Percentiles rank a stretch among this genome's conserved stretches.
Conservation (phyloP, 768 basidiomycete genomes). For the Lactarius pseudohatsudake region DNA sequence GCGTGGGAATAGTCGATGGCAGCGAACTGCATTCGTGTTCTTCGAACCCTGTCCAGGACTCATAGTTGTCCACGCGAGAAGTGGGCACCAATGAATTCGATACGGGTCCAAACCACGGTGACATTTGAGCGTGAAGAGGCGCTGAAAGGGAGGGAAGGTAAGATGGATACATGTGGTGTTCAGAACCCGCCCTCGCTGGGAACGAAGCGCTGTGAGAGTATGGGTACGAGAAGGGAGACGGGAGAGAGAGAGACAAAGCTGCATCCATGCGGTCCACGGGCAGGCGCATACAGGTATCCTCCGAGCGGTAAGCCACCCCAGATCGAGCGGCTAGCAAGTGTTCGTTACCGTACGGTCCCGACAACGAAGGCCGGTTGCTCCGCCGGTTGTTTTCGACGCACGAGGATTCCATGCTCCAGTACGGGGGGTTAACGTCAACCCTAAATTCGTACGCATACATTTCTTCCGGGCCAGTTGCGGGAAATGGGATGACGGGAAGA, state of each 20-base stretch:
- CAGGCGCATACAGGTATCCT: conserved; percentile 9
- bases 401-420: background rate
- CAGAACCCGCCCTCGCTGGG: background rate
- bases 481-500: conserved; percentile 22
- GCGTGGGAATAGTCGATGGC: conserved; percentile 1
- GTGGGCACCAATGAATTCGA: background rate
- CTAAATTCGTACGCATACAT: conserved; percentile 29
- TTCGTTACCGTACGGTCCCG: background rate
- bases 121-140: background rate
- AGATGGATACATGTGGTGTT: conserved; percentile 5
- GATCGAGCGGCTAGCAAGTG: conserved; percentile 8
- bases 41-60: background rate
- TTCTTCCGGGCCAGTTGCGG: conserved; percentile 27
- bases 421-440: conserved; percentile 17
- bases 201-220: background rate
- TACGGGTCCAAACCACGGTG: background rate
- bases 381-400: background rate
- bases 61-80: background rate
- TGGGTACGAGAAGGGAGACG: conserved; percentile 1
- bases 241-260: background rate
- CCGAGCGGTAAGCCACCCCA: background rate
- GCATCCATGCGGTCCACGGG: background rate
- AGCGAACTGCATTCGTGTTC: background rate
- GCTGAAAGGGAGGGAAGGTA: background rate
- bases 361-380: conserved; percentile 2